phyloP scores from a whole-genome alignment of 495 filamentous ascomycete species.

The Physcia stellaris region DNA sequence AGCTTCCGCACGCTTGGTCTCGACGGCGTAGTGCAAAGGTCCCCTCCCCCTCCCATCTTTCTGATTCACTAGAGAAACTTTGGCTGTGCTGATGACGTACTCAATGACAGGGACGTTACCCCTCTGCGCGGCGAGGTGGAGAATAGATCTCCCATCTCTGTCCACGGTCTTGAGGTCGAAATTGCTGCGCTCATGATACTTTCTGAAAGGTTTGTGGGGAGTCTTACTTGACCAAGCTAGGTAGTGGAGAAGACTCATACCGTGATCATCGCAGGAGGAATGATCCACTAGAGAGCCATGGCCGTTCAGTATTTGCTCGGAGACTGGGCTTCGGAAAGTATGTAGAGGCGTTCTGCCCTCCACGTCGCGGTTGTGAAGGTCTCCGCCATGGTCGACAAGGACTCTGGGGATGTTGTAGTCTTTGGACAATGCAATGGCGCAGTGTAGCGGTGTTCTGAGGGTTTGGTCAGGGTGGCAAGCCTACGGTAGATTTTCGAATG shows the following conservation, averaged over 20 bases:
- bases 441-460: too few relatives aligned
- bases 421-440: neutral
- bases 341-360: constrained; percentile 15
- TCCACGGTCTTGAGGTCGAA: too few relatives aligned
- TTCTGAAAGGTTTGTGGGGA: too few relatives aligned
- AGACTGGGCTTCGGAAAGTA: neutral
- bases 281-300: neutral
- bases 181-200: too few relatives aligned
- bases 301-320: neutral
- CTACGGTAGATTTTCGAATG: too few relatives aligned
- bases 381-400: constrained; percentile 19
- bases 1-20: neutral
- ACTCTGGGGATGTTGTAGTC: constrained; percentile 13
- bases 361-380: constrained; percentile 19
- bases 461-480: too few relatives aligned
- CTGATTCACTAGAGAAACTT: neutral
- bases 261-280: neutral
- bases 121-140: too few relatives aligned
- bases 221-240: too few relatives aligned
- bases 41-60: neutral
- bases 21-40: neutral
- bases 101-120: too few relatives aligned
- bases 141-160: too few relatives aligned
- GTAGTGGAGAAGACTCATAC: too few relatives aligned
- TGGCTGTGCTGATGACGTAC: too few relatives aligned